Conservation (phyloP, 257 asterid genomes). For the Solanum infundibuliforme region DNA sequence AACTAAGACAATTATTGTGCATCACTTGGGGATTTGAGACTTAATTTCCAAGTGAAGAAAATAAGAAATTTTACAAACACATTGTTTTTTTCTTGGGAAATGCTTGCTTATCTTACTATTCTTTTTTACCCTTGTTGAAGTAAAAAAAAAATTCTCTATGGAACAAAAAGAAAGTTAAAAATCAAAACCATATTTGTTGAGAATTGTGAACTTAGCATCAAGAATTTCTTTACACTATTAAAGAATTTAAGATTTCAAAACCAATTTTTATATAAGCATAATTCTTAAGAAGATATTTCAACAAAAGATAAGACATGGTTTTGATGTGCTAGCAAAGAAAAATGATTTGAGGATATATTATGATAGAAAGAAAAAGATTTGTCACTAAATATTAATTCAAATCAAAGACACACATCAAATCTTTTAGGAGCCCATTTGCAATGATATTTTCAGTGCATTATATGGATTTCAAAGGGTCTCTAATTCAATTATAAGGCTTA, state of each 20-base stretch:
- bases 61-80: not conserved
- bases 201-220: not conserved
- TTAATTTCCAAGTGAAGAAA: not conserved
- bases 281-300: not conserved
- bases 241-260: not conserved
- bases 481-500: not conserved
- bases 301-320: not conserved
- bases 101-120: not conserved
- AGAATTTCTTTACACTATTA: not conserved
- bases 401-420: not conserved
- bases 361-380: not conserved
- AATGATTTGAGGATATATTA: not conserved
- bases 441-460: not conserved
- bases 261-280: not conserved
- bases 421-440: not conserved
- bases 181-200: not conserved
- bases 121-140: not conserved
- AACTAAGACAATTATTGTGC: not conserved
- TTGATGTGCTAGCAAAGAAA: not conserved
- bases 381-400: not conserved
- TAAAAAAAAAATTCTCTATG: not conserved
- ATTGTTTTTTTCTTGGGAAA: not conserved
- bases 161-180: not conserved
- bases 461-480: not conserved
- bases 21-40: not conserved